Conservation (phyloP, 805 yeast genomes). For the Clavispora asparagi region DNA sequence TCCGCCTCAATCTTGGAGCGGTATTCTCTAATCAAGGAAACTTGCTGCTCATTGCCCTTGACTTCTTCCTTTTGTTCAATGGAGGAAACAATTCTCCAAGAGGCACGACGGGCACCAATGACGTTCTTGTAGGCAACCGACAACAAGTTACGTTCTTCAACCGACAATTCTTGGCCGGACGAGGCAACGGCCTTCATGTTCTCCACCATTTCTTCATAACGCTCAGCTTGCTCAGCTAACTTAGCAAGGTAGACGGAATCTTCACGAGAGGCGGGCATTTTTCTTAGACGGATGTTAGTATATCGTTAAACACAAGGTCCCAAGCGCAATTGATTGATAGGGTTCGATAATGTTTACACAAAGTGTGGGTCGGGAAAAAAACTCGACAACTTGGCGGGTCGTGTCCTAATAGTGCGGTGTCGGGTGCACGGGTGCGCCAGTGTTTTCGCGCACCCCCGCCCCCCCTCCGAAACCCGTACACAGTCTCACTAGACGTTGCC, state of each 20-base stretch:
- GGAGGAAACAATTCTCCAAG: slow-evolving; percentile 98
- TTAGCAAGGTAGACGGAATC: slow-evolving; percentile 97
- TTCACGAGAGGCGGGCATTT: slow-evolving; percentile 85
- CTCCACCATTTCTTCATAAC: slow-evolving; percentile 99
- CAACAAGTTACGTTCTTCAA: slow-evolving; percentile 95
- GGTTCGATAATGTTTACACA: neutral
- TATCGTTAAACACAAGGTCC: neutral
- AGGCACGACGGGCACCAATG: slow-evolving; percentile 98
- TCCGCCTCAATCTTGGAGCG: slow-evolving; percentile 93
- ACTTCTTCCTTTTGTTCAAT: slow-evolving; percentile 98
- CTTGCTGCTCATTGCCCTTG: slow-evolving; percentile 91
- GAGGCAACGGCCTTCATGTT: slow-evolving; percentile 98
- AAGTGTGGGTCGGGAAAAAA: slow-evolving; percentile 8
- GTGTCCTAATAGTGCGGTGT: slow-evolving; percentile 16
- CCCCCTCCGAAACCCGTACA: neutral
- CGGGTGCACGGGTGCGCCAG: slow-evolving; percentile 15
- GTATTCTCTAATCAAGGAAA: slow-evolving; percentile 83
- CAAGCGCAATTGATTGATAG: slow-evolving; percentile 1
- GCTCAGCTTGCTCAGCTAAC: slow-evolving; percentile 98
- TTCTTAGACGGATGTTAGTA: slow-evolving; percentile 13
- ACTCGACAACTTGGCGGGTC: slow-evolving; percentile 15
- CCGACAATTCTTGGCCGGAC: slow-evolving; percentile 89
- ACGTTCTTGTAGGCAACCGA: slow-evolving; percentile 98
- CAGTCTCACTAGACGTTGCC: neutral
- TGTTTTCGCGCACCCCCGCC: neutral